Conservation (phyloP, 148 eudicot genomes). For the Limonium bicolor region DNA sequence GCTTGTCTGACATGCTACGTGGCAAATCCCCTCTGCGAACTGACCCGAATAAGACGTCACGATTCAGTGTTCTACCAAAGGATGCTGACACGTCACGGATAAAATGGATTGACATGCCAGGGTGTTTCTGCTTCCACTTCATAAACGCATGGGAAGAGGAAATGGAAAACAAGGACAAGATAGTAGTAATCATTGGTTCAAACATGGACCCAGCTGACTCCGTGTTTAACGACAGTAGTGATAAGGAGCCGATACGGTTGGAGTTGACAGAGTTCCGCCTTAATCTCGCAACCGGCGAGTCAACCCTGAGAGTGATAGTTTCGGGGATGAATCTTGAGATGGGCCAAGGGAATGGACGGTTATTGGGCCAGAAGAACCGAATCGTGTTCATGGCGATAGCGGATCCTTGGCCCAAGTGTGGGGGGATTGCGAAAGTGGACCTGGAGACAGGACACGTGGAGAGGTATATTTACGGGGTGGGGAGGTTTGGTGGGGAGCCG, state of each 20-base stretch:
- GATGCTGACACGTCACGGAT: slow-evolving; percentile 11
- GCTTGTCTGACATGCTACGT: slow-evolving; percentile 30
- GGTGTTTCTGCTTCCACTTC: slow-evolving; percentile 44
- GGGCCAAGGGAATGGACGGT: slow-evolving; percentile 27
- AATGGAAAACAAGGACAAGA: slow-evolving; percentile 8
- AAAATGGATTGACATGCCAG: slow-evolving; percentile 31
- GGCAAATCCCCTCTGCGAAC: slow-evolving; percentile 32
- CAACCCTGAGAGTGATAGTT: slow-evolving; percentile 24
- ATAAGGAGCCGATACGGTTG: slow-evolving; percentile 1
- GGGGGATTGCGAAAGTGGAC: slow-evolving; percentile 49
- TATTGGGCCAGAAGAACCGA: slow-evolving; percentile 22
- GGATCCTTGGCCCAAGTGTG: slow-evolving; percentile 50
- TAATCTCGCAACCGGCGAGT: slow-evolving; percentile 21
- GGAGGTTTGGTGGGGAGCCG: slow-evolving; percentile 47
- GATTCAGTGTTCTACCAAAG: slow-evolving; percentile 31
- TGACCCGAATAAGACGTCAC: slow-evolving; percentile 23
- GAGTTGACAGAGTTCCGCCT: slow-evolving; percentile 33
- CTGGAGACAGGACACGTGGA: slow-evolving; percentile 21
- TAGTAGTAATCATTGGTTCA: slow-evolving; percentile 31
- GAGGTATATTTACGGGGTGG: slow-evolving; percentile 22
- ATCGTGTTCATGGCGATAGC: slow-evolving; percentile 38
- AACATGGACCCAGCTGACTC: slow-evolving; percentile 48
- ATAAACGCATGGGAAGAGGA: slow-evolving; percentile 53
- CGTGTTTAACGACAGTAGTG: slow-evolving; percentile 17
- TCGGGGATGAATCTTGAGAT: slow-evolving; percentile 29